Percentiles rank a stretch among this genome's conserved stretches.
Conservation (phyloP, 1,284 basidiomycete genomes). For the Cutaneotrichosporon dermatis region DNA sequence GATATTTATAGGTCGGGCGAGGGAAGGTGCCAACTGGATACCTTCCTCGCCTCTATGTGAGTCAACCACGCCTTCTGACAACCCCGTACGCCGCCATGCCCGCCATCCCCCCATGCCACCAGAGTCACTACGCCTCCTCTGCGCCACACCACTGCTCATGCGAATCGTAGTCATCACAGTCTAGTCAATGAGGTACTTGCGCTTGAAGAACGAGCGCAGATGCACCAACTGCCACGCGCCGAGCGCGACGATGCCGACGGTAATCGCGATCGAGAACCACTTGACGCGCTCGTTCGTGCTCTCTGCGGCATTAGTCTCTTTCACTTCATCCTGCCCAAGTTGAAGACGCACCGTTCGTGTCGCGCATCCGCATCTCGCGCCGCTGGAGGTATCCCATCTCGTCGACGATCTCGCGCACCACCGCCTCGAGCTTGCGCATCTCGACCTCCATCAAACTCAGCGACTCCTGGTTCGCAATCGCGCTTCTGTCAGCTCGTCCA, state of each 20-base stretch:
- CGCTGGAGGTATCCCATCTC: conserved; percentile 89
- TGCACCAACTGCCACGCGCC: conserved; percentile 92
- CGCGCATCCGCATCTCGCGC: conserved; percentile 82
- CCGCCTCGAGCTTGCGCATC: conserved; percentile 93
- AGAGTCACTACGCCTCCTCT: no score
- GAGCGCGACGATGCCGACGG: conserved; percentile 71
- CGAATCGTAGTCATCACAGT: not conserved
- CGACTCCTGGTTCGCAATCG: conserved; percentile 97
- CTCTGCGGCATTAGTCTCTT: conserved; percentile 55
- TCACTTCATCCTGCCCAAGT: no score
- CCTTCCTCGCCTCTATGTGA: not conserved
- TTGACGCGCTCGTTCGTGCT: conserved; percentile 89
- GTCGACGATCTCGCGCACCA: conserved; percentile 90
- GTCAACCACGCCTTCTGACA: not conserved
- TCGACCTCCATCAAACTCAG: conserved; percentile 93
- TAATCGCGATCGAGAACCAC: conserved; percentile 85
- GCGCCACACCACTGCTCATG: not conserved
- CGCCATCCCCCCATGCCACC: not conserved
- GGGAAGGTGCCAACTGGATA: not conserved
- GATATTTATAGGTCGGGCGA: not conserved
- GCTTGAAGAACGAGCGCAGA: conserved; percentile 88
- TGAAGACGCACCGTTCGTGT: conserved; percentile 76
- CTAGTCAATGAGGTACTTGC: conserved; percentile 84
- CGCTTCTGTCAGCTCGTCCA: conserved; percentile 53
- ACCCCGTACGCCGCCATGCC: not conserved